These are phyloP conservation scores for Thymus mandschuricus DNA, from an alignment of 257 asterid species.

Conservation along the genomic window DNA sequence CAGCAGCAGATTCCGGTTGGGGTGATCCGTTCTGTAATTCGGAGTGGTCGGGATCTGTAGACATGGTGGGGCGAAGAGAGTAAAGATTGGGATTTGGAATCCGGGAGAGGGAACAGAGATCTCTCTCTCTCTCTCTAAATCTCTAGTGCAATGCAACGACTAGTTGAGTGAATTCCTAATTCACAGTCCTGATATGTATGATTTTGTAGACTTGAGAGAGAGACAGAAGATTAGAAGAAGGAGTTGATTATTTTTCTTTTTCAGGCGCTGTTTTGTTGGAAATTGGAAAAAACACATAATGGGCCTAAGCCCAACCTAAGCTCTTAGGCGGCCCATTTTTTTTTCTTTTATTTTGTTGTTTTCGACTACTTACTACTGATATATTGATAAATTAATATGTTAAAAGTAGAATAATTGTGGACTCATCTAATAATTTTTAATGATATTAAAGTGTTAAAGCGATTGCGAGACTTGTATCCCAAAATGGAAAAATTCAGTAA, in stretches of 20 bases:
- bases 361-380: too few species aligned
- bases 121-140: constrained; percentile 13
- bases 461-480: too few species aligned
- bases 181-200: background rate
- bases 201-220: background rate
- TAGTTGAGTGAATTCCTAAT: constrained; percentile 18
- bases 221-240: background rate
- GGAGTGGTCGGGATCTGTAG: constrained; percentile 48
- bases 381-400: too few species aligned
- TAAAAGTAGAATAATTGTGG: too few species aligned
- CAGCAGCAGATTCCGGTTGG: constrained; percentile 32
- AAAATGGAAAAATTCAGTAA: too few species aligned
- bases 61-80: constrained; percentile 37
- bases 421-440: too few species aligned
- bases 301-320: background rate
- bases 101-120: constrained; percentile 32
- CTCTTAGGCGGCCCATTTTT: too few species aligned
- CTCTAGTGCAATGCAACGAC: constrained; percentile 33
- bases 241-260: background rate
- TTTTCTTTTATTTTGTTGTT: too few species aligned
- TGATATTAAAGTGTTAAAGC: too few species aligned
- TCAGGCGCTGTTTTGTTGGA: background rate
- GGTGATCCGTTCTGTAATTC: constrained; percentile 49
- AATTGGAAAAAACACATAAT: background rate
- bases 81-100: constrained; percentile 37